A percentile compares a stretch with the other conserved stretches of the same genome.
Evolutionary conservation across 2,329 filamentous ascomycete genomes (phyloP).

Genomic region (Fusarium sambucinum): DNA sequence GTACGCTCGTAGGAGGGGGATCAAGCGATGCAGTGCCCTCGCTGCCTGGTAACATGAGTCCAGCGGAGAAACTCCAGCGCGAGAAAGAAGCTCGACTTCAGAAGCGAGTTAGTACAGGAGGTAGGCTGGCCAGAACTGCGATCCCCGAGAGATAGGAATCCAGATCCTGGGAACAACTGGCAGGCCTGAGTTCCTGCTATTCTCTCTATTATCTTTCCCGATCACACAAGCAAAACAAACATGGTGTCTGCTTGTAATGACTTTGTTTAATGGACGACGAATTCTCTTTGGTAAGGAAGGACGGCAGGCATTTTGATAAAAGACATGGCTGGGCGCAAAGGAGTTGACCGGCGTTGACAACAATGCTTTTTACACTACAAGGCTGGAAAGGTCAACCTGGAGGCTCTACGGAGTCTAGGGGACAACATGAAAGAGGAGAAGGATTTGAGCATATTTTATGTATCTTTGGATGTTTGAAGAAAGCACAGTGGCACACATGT

Average conservation of each 20-base stretch:
- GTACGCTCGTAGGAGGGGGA: constrained; percentile 55
- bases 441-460: constrained; percentile 22
- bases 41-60: constrained; percentile 62
- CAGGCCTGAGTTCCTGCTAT: constrained; percentile 55
- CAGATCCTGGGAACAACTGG: constrained; percentile 56
- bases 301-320: constrained; percentile 40
- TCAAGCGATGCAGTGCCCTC: constrained; percentile 71
- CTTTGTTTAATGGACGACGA: constrained; percentile 33
- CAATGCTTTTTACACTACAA: constrained; percentile 25
- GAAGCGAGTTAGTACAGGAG: constrained; percentile 83
- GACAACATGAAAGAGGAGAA: constrained; percentile 29
- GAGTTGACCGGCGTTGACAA: constrained; percentile 44
- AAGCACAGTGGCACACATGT: constrained; percentile 12
- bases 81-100: constrained; percentile 78
- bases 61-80: constrained; percentile 64
- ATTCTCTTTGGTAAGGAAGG: constrained; percentile 39
- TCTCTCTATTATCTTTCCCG: constrained; percentile 50
- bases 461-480: constrained; percentile 15
- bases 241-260: constrained; percentile 19
- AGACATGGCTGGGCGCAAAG: constrained; percentile 39
- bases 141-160: constrained; percentile 71
- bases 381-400: constrained; percentile 12
- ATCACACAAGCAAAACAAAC: constrained; percentile 42
- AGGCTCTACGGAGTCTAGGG: constrained; percentile 18
- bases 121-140: constrained; percentile 74